phyloP scores from a whole-genome alignment of 1,284 basidiomycete species.

The Apiotrichum montevideense region DNA sequence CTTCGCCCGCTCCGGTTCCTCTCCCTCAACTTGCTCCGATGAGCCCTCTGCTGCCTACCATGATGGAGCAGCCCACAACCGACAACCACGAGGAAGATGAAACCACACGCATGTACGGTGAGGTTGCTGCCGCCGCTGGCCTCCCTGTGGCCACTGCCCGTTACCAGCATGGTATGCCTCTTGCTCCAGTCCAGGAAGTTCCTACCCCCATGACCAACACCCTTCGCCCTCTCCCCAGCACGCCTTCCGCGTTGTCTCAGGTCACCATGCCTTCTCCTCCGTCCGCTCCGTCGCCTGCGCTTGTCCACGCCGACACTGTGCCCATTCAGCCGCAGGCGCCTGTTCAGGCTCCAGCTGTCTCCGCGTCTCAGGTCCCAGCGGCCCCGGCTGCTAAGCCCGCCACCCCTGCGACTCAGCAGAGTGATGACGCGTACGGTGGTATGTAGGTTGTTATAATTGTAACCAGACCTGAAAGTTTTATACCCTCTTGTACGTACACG shows the following conservation, averaged over 20 bases:
- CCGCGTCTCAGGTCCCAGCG: constrained; percentile 13
- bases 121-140: constrained; percentile 37
- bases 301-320: no score
- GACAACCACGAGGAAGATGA: constrained; percentile 19
- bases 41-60: constrained; percentile 20
- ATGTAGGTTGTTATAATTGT: constrained; percentile 13
- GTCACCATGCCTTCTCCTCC: constrained; percentile 1
- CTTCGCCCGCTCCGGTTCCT: constrained; percentile 9
- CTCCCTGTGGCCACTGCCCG: constrained; percentile 26
- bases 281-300: neutral
- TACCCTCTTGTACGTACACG: no score
- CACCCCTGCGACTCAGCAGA: constrained; percentile 20
- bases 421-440: constrained; percentile 42
- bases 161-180: constrained; percentile 42
- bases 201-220: constrained; percentile 21
- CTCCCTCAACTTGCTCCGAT: constrained; percentile 34
- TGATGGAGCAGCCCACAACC: constrained; percentile 10
- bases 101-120: constrained; percentile 31
- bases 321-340: no score
- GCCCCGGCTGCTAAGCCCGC: constrained; percentile 13
- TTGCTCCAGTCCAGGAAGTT: constrained; percentile 39
- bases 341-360: constrained; percentile 6
- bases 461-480: no score
- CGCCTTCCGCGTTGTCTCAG: neutral
- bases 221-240: constrained; percentile 4